Conservation (phyloP, 148 eudicot genomes). For the Euryodendron excelsum region DNA sequence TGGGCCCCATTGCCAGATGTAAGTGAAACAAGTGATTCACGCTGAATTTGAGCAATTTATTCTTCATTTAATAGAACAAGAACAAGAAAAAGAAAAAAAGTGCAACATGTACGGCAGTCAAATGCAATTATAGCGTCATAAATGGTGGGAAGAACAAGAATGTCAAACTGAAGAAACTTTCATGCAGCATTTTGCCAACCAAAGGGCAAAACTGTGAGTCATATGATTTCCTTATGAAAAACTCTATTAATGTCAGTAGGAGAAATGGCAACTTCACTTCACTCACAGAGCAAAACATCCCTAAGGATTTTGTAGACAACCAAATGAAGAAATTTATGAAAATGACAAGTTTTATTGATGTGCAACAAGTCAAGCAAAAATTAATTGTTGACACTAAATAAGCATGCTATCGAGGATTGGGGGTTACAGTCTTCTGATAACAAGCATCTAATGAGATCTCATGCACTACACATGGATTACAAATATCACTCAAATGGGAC, state of each 20-base stretch:
- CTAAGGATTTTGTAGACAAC: not conserved
- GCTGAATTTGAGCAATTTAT: not conserved
- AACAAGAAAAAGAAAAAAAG: not conserved
- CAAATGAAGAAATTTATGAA: not conserved
- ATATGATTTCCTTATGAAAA: not conserved
- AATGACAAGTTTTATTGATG: not conserved
- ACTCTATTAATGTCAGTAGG: not conserved
- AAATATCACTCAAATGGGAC: not conserved
- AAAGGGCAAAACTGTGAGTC: not conserved
- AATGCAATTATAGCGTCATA: not conserved
- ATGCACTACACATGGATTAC: not conserved
- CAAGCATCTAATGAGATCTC: not conserved
- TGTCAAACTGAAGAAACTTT: not conserved
- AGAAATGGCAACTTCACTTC: not conserved
- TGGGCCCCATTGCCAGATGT: not conserved
- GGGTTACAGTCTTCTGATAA: not conserved
- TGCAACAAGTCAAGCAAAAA: not conserved
- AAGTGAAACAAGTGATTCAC: not conserved
- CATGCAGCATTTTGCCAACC: not conserved
- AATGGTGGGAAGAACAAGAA: not conserved
- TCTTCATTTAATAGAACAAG: not conserved
- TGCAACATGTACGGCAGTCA: not conserved
- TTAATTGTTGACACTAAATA: not conserved
- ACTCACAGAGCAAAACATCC: not conserved
- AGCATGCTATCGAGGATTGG: not conserved